Evolutionary conservation across 352 stramenopile genomes (phyloP).

Genomic region (Lagenidium giganteum): DNA sequence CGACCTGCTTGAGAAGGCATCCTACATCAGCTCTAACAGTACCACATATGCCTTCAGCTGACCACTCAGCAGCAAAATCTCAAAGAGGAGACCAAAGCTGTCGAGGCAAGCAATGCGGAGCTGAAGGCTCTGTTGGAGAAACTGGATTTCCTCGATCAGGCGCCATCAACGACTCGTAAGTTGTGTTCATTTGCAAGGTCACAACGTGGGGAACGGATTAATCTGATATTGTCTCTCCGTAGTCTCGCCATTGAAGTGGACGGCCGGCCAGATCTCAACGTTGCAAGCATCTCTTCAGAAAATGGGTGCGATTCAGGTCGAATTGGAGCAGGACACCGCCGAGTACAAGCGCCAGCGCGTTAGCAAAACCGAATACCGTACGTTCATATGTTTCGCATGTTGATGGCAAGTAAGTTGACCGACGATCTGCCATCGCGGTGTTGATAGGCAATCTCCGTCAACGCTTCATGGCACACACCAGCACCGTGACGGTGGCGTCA

Average conservation of each 20-base stretch:
- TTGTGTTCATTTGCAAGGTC: too few species aligned
- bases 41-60: too few species aligned
- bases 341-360: constrained; percentile 33
- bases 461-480: constrained; percentile 41
- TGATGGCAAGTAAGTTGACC: too few species aligned
- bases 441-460: constrained; percentile 34
- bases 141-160: constrained; percentile 43
- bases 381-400: not conserved
- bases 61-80: constrained; percentile 32
- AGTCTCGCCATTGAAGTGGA: constrained; percentile 40
- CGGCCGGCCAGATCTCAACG: constrained; percentile 29
- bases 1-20: too few species aligned
- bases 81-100: constrained; percentile 39
- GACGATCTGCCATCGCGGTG: too few species aligned
- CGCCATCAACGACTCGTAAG: constrained; percentile 26
- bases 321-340: constrained; percentile 39
- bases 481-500: constrained; percentile 38
- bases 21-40: too few species aligned
- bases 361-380: not conserved
- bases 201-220: too few species aligned
- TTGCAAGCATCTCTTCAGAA: constrained; percentile 39
- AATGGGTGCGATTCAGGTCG: constrained; percentile 37
- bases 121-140: constrained; percentile 31
- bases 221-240: too few species aligned
- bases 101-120: constrained; percentile 27